Base-by-base conservation (phyloP, 768 basidiomycete species). In the Lactarius sanguifluus region DNA sequence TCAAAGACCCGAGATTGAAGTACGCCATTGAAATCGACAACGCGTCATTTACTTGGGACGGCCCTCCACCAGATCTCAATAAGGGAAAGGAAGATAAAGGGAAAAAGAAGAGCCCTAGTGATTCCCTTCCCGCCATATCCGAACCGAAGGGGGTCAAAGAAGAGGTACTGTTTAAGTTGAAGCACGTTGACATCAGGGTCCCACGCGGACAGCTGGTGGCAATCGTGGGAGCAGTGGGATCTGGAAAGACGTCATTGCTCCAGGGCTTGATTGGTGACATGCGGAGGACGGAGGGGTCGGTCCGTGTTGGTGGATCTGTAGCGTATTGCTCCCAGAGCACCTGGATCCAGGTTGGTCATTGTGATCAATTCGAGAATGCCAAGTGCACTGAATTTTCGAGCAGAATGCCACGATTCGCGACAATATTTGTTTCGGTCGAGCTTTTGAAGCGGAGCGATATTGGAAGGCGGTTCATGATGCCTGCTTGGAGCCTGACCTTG, bases 301-400 rank as follows among this genome's bases (percentile, higher is more conserved):
- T 91, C 40, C 80, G 79, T 38, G 91, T 94, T 72, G 89, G 91
- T 64, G 92, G 90, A 0, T 83, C 84, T 12, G 83, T 94, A 12
- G 87, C 86, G 0, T 93, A 95, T 75, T 95, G 91, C 71, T 86
- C 89, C n/a, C 95, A 98, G 73, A 87, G 82, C 54, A 89, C 94
- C 13, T 97, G 94, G 94, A 96, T 98, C 65, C 92, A 94, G 76
- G 87, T 84, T 65, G 5, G 62, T 61, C 20, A 9, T 55, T 3
- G 20, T 68, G 66, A 65, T 32, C 15, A 3, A 23, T 38, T 65
- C 58, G 23, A 62, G 32, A 20, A 34, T 71, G 32, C 60, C 0
- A 1, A 18, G 23, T 18, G 25, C 9, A 32, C 41, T 69, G 8
- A 52, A 58, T 40, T 28, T 32, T 18, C 30, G 43, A 57, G 8